Conservation (phyloP, 2,329 filamentous ascomycete species). For the Fusarium cyanostomum region DNA sequence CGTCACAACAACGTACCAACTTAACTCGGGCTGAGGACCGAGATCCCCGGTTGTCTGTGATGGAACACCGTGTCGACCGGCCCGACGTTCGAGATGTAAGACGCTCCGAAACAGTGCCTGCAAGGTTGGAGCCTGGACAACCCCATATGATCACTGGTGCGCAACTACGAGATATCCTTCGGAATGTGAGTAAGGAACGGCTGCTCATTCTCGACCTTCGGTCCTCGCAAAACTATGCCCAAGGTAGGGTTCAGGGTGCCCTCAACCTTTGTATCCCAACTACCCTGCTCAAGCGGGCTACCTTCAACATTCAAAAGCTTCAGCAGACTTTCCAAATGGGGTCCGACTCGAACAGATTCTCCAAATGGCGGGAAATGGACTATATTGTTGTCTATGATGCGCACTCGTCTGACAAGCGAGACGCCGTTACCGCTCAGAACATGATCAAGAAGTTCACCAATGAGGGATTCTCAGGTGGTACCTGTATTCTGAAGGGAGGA, state of each 20-base stretch:
- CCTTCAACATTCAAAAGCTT: constrained; percentile 88
- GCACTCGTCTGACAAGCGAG: constrained; percentile 78
- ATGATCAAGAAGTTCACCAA: constrained; percentile 92
- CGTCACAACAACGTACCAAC: constrained; percentile 37
- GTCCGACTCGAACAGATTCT: constrained; percentile 75
- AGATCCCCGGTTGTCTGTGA: constrained; percentile 65
- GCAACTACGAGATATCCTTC: constrained; percentile 66
- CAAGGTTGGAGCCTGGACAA: constrained; percentile 56
- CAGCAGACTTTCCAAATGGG: constrained; percentile 84
- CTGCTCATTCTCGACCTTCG: constrained; percentile 84
- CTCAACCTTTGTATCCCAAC: constrained; percentile 96
- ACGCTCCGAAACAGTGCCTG: constrained; percentile 63
- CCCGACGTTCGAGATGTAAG: constrained; percentile 38
- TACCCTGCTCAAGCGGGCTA: constrained; percentile 88
- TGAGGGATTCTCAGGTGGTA: constrained; percentile 80
- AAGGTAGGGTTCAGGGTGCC: constrained; percentile 79
- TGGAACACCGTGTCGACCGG: constrained; percentile 57
- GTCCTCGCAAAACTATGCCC: constrained; percentile 82
- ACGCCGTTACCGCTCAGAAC: constrained; percentile 82
- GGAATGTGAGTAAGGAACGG: constrained; percentile 50
- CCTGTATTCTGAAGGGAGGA: constrained; percentile 82
- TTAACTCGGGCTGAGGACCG: constrained; percentile 59
- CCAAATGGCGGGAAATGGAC: constrained; percentile 76
- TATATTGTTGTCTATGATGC: constrained; percentile 90
- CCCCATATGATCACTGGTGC: constrained; percentile 63